Conservation (phyloP, 2,329 filamentous ascomycete genomes). For the Beauveria scarabaeidicola region DNA sequence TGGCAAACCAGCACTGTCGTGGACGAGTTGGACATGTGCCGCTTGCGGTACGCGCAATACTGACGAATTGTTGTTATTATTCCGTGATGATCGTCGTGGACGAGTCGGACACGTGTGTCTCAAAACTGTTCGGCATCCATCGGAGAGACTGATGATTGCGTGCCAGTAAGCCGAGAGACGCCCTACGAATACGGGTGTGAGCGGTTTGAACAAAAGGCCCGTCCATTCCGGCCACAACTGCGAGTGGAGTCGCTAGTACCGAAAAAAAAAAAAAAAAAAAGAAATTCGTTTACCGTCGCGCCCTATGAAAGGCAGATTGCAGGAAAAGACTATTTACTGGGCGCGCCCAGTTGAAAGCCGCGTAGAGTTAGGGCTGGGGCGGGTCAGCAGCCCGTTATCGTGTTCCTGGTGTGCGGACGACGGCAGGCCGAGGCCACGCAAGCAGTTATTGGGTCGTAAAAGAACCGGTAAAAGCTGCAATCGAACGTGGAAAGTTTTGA, state of each 20-base stretch:
- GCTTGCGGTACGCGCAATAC: neutral
- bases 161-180: neutral
- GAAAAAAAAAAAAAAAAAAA: too few relatives aligned
- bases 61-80: neutral
- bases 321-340: neutral
- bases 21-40: neutral
- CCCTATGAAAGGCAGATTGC: neutral
- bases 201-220: neutral
- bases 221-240: slow-evolving; percentile 3
- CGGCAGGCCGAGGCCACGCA: neutral
- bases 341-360: neutral
- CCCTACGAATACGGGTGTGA: neutral
- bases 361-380: slow-evolving; percentile 8
- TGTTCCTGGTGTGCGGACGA: neutral
- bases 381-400: slow-evolving; percentile 1
- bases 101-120: neutral
- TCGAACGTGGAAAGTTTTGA: neutral
- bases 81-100: neutral
- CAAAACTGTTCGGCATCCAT: neutral
- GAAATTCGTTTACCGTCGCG: slow-evolving; percentile 1
- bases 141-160: neutral
- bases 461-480: neutral
- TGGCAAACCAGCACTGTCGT: too few relatives aligned
- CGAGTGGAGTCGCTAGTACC: slow-evolving; percentile 3
- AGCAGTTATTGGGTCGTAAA: neutral